These are phyloP conservation scores for Wickerhamomyces hampshirensis DNA, from an alignment of 805 yeast species.

Conservation along the genomic window DNA sequence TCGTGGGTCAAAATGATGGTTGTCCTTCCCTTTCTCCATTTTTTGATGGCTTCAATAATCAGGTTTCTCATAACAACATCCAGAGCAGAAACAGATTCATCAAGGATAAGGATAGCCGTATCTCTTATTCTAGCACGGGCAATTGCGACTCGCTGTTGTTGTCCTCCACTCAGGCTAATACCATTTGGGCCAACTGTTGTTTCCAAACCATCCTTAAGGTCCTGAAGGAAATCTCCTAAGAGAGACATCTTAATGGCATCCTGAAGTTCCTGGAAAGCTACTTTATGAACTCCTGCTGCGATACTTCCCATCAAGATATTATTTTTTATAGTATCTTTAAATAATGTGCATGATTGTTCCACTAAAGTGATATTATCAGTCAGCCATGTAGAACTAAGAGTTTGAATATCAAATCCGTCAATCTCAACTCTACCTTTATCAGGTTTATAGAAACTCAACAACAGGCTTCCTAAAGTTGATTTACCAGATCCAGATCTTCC, in stretches of 20 bases:
- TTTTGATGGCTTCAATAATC: conserved; percentile 46
- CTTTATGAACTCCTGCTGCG: conserved; percentile 17
- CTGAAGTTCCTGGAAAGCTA: conserved; percentile 25
- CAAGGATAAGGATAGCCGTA: conserved; percentile 72
- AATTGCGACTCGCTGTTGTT: conserved; percentile 74
- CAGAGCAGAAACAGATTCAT: conserved; percentile 82
- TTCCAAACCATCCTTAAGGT: conserved; percentile 51
- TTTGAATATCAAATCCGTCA: conserved; percentile 45
- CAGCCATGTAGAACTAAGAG: conserved; percentile 47
- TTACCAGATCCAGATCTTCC: conserved; percentile 95
- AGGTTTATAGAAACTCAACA: conserved; percentile 54
- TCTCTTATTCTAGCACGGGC: conserved; percentile 79
- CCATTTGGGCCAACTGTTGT: conserved; percentile 45
- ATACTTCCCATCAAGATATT: conserved; percentile 55
- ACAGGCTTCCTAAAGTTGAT: conserved; percentile 66
- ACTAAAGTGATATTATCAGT: conserved; percentile 62
- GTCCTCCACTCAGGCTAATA: conserved; percentile 79
- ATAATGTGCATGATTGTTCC: conserved; percentile 65
- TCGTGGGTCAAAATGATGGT: conserved; percentile 85
- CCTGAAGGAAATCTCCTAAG: conserved; percentile 42
- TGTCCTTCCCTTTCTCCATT: conserved; percentile 63
- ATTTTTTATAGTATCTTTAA: conserved; percentile 55
- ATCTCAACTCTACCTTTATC: conserved; percentile 52
- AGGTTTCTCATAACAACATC: conserved; percentile 46
- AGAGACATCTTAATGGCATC: conserved; percentile 51